These are phyloP conservation scores for Candida rishiriensis DNA, from an alignment of 805 yeast species.

Conservation along the genomic window DNA sequence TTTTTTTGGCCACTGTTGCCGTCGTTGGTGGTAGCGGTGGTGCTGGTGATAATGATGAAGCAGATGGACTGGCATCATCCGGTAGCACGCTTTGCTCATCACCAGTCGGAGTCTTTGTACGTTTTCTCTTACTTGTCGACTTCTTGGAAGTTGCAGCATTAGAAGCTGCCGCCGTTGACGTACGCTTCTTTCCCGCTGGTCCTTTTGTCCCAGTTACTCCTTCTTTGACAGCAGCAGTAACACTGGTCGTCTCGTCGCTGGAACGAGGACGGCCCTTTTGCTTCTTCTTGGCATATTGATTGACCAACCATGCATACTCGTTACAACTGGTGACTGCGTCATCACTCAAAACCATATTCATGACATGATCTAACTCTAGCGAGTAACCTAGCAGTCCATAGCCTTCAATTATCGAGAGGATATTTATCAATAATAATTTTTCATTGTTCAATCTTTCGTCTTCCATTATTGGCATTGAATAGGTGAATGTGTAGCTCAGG, in stretches of 20 bases:
- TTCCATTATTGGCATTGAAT: slow-evolving; percentile 21
- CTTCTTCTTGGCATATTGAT: background rate
- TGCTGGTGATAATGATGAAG: background rate
- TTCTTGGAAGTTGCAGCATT: background rate
- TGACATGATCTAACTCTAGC: background rate
- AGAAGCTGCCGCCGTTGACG: background rate
- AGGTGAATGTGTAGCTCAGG: slow-evolving; percentile 9
- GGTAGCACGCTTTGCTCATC: background rate
- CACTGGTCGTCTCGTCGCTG: background rate
- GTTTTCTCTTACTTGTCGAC: background rate
- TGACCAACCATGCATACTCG: background rate
- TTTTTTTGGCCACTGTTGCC: background rate
- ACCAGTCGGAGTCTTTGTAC: background rate
- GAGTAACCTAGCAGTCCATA: slow-evolving; percentile 8
- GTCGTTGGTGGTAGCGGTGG: background rate
- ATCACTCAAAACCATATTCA: too few relatives aligned
- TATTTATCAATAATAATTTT: slow-evolving; percentile 11
- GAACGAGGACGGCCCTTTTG: background rate
- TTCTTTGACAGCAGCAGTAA: background rate
- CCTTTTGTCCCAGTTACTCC: background rate
- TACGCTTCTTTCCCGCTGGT: background rate
- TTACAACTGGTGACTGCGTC: background rate
- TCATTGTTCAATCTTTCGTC: slow-evolving; percentile 18
- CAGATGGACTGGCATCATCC: background rate
- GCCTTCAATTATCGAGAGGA: slow-evolving; percentile 16